Base-by-base conservation (phyloP, 2,329 filamentous ascomycete species). In the Aspergillus sp. region DNA sequence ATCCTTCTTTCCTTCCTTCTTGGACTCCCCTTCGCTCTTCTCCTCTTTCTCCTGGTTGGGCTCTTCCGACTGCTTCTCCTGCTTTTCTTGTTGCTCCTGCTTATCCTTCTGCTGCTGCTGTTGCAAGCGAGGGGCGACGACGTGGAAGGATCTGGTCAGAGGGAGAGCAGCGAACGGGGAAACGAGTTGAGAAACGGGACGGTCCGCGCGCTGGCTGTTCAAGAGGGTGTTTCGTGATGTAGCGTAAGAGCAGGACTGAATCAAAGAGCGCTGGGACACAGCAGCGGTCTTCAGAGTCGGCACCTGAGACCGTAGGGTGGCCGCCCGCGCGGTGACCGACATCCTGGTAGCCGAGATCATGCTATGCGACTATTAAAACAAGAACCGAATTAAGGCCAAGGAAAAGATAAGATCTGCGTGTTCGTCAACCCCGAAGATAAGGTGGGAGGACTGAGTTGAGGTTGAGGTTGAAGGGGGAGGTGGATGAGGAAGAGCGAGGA, bases 1-100 rank as follows among this genome's bases (percentile, higher is more conserved):
- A 63, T 92, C 87, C 69, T 91, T 86, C 70, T 86, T 81, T 59
- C 84, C 79, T 54, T 84, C 79, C 48, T 79, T 72, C 43, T 82
- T 77, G 61, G 79, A 76, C 63, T 79, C 79, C 57, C 85, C 77
- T 43, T 83, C 76, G 53, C 83, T 76, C 60, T 82, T 79, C 59
- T 72, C 63, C 65, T 76, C 65, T 72, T 77, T 64, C 51, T 75
- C 71, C 38, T 74, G 68, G 6, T 59, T 59, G 41, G 64, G 62
- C 19, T 63, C 62, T 39, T 78, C 72, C 55, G 79, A 72, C 47
- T 80, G 69, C 43, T 82, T 69, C 63, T 79, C 73, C 52, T 78
- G 67, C 52, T 78, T 70, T 58, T 72, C 58, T 39, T 70, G 64
- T 30, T 72, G 59, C 60, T 74, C 71, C 67, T 69, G 76, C 63